Conservation (phyloP, 2,329 filamentous ascomycete species). For the Fusarium sp. region DNA sequence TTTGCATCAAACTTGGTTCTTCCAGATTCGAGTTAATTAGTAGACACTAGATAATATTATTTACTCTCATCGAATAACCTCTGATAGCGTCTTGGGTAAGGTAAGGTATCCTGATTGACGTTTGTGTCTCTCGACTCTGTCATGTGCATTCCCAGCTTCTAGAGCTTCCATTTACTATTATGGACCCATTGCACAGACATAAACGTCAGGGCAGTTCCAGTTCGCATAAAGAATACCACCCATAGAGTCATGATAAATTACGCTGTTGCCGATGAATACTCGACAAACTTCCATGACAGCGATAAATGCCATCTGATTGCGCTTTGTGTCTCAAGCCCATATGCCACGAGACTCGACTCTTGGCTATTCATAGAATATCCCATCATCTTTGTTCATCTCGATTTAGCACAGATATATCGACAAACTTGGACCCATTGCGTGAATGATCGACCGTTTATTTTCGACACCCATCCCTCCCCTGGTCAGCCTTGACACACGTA, state of each 20-base stretch:
- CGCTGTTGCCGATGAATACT: conserved; percentile 3
- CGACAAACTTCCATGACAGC: not conserved
- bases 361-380: conserved; percentile 9
- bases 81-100: not conserved
- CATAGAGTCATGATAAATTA: conserved; percentile 19
- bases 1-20: conserved; percentile 40
- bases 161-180: conserved; percentile 20
- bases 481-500: conserved; percentile 25
- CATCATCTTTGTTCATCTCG: conserved; percentile 31
- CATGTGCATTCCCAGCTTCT: conserved; percentile 33
- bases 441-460: conserved; percentile 37
- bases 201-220: conserved; percentile 32
- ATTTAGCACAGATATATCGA: conserved; percentile 16
- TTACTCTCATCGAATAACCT: conserved; percentile 4
- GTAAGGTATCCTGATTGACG: not conserved
- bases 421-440: conserved; percentile 17
- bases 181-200: conserved; percentile 42
- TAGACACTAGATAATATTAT: conserved; percentile 1
- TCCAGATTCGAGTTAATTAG: conserved; percentile 8
- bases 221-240: conserved; percentile 44
- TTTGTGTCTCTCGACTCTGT: conserved; percentile 5
- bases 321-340: conserved; percentile 15
- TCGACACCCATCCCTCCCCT: conserved; percentile 17
- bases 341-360: not conserved
- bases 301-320: not conserved